A percentile compares a stretch with the other conserved stretches of the same genome.
phyloP scores from a whole-genome alignment of 768 basidiomycete genomes.

The Suillus clintonianus region DNA sequence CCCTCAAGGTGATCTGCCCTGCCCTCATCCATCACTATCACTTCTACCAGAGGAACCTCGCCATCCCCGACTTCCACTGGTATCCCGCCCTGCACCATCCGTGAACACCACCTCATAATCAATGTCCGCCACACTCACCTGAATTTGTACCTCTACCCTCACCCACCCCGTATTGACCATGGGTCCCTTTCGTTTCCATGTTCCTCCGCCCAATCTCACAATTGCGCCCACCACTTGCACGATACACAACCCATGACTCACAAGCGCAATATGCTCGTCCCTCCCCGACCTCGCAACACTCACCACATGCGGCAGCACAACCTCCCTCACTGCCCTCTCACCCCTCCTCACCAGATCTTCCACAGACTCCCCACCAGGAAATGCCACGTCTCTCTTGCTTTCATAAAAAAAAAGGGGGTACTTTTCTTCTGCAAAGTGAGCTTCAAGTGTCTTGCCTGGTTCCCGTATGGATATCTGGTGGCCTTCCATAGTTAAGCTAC shows the following conservation, averaged over 20 bases:
- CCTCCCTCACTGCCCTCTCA: conserved; percentile 46
- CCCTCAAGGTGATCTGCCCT: conserved; percentile 53
- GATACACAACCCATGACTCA: conserved; percentile 79
- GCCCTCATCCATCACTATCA: conserved; percentile 56
- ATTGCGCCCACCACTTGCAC: conserved; percentile 57
- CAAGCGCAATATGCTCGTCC: conserved; percentile 58
- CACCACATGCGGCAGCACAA: conserved; percentile 56
- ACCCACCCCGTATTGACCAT: conserved; percentile 75
- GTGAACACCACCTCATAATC: neutral
- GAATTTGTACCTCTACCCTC: conserved; percentile 49
- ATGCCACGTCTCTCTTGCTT: conserved; percentile 39
- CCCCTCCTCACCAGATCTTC: conserved; percentile 64
- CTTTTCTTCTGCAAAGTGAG: conserved; percentile 52
- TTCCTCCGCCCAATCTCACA: conserved; percentile 39
- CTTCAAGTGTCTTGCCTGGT: conserved; percentile 37
- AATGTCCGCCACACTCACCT: conserved; percentile 33
- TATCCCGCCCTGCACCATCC: conserved; percentile 28
- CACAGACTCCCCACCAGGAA: conserved; percentile 70
- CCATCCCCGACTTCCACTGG: conserved; percentile 23
- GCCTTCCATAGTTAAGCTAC: no score
- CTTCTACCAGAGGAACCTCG: conserved; percentile 35
- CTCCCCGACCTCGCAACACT: conserved; percentile 40
- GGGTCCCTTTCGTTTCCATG: conserved; percentile 7
- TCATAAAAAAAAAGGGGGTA: conserved; percentile 53
- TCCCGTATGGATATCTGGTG: conserved; percentile 38